These are phyloP conservation scores for Phoma herbarum DNA, from an alignment of 2,329 filamentous ascomycete species.

Conservation along the genomic window DNA sequence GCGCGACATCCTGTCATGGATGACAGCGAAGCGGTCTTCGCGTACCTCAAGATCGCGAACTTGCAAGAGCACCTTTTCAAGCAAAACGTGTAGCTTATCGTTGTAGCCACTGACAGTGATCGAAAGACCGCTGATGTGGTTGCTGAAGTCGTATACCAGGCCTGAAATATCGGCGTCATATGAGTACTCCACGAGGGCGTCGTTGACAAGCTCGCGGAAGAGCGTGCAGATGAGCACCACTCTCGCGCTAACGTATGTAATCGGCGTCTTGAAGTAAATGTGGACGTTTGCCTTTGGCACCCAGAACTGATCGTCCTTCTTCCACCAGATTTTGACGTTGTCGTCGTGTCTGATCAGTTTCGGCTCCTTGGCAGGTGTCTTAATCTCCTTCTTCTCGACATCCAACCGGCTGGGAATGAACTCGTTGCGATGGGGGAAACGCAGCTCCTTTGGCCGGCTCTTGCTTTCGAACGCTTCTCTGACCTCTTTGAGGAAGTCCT, in stretches of 20 bases:
- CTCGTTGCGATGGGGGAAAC: conserved; percentile 91
- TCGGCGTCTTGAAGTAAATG: conserved; percentile 79
- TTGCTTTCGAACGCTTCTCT: conserved; percentile 68
- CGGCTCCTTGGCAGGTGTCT: conserved; percentile 75
- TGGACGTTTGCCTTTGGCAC: conserved; percentile 92
- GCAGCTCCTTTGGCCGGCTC: conserved; percentile 73
- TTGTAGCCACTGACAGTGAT: conserved; percentile 90
- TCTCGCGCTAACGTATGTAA: conserved; percentile 80
- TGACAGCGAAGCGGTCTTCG: conserved; percentile 87
- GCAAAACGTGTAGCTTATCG: conserved; percentile 88
- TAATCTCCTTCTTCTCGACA: conserved; percentile 92
- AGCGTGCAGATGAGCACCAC: conserved; percentile 80
- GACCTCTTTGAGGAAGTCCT: conserved; percentile 77
- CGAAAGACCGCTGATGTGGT: conserved; percentile 76
- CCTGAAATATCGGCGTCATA: conserved; percentile 96
- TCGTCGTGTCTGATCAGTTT: conserved; percentile 86
- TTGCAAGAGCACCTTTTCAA: conserved; percentile 86
- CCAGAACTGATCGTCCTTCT: conserved; percentile 99
- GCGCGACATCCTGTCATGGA: conserved; percentile 83
- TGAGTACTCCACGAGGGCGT: conserved; percentile 89
- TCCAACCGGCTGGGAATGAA: conserved; percentile 94
- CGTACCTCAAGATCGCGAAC: conserved; percentile 86
- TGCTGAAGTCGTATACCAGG: conserved; percentile 79
- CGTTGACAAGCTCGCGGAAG: conserved; percentile 85
- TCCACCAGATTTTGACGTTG: conserved; percentile 87